phyloP scores from a whole-genome alignment of 1,284 basidiomycete genomes.

The Heterobasidion parviporum region DNA sequence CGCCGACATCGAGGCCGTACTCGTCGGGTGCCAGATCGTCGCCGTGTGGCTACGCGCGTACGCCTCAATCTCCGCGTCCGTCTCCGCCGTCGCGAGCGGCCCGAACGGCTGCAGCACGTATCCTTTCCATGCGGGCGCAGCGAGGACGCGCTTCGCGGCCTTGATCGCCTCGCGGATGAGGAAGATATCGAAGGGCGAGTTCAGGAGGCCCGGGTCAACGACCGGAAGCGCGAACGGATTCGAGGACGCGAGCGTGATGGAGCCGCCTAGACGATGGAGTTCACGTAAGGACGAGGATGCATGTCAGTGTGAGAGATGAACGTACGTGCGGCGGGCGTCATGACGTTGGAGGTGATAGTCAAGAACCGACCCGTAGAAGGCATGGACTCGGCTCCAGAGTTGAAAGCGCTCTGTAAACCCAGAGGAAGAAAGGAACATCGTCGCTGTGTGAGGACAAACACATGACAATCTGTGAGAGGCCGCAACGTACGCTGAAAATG shows the following conservation, averaged over 20 bases:
- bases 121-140: conserved; percentile 5
- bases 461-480: neutral
- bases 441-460: neutral
- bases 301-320: conserved; percentile 4
- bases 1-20: conserved; percentile 18
- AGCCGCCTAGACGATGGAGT: conserved; percentile 12
- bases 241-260: conserved; percentile 11
- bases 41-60: conserved; percentile 4
- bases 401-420: conserved; percentile 3
- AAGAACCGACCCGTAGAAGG: conserved; percentile 10
- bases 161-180: conserved; percentile 2
- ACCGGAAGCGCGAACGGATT: conserved; percentile 17
- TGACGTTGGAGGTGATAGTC: conserved; percentile 6
- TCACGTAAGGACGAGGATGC: neutral
- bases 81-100: conserved; percentile 4
- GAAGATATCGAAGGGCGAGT: conserved; percentile 6
- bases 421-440: neutral
- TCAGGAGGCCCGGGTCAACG: conserved; percentile 20
- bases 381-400: neutral
- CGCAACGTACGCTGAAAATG: conserved; percentile 5
- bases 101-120: conserved; percentile 3
- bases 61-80: conserved; percentile 10
- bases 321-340: conserved; percentile 13
- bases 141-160: conserved; percentile 5
- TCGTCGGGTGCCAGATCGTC: conserved; percentile 16